Evolutionary conservation across 805 yeast genomes (phyloP), one percentile per base, ranked within the genome.

Genomic region (Pichia rugopelliculosa): DNA sequence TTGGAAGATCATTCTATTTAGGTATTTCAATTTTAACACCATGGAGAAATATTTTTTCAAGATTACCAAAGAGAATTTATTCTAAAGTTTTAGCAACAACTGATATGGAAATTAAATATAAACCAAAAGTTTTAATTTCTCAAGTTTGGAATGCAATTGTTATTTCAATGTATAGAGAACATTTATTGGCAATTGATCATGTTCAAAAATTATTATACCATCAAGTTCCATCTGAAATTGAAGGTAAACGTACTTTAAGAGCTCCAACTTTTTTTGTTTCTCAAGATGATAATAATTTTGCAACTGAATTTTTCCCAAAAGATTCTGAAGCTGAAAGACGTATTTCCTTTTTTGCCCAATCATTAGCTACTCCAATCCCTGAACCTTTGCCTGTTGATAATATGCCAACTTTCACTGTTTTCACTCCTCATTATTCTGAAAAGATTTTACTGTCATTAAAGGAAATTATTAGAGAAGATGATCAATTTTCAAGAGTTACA

Each of bases 81-180:
- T 88, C 97, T 48, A 93, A 93, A 80, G 84, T 93, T 56, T 79
- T 93, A 71, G 98, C 98, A 41, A 93, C 99, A 34, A 87, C 96
- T 56, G 98, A 93, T 68, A 91, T 95, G 99, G 98, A 93, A 74
- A 88, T 91, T 66, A 91, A 93, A 75, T 93, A 93, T 74, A 91
- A 93, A 72, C 98, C 99, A 57, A 93, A 93, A 79, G 97, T 93
- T 56, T 77, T 93, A 67, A 91, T 93, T 61, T 89, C 97, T 38
- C 99, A 93, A 75, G 91, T 95, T 59, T 93, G 99, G 99, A 93
- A 93, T 67, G 99, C 99, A 47, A 86, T 93, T 70, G 95, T 93
- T 56, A 93, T 93, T 60, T 91, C 99, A 50, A 93, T 93, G 99
- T 95, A 93, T 82, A 88, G 99, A 76, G 99, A 93, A 73, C 99